phyloP scores from a whole-genome alignment of 176 grass and related monocot genomes.

The Aegilops longissima region DNA sequence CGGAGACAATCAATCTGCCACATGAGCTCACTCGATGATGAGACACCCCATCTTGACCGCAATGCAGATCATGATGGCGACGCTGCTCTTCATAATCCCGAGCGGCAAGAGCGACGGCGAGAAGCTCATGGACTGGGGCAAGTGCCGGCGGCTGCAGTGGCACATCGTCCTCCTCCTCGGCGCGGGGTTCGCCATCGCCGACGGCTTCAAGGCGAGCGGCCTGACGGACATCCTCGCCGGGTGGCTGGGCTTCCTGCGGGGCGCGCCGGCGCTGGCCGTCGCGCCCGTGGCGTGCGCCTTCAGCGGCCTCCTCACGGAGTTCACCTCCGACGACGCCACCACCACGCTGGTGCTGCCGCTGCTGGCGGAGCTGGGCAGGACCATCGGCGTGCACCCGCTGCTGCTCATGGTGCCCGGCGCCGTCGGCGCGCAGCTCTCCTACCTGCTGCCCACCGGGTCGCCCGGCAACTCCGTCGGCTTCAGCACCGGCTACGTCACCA shows the following conservation, averaged over 20 bases:
- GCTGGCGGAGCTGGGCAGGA: constrained; percentile 57
- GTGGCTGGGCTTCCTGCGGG: constrained; percentile 47
- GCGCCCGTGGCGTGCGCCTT: constrained; percentile 55
- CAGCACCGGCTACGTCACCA: constrained; percentile 56
- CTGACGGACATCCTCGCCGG: constrained; percentile 54
- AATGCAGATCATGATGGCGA: constrained; percentile 79
- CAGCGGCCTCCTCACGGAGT: constrained; percentile 61
- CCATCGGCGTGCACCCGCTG: constrained; percentile 56
- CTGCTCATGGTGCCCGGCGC: constrained; percentile 79
- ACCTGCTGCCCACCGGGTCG: constrained; percentile 68
- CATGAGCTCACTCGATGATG: neutral
- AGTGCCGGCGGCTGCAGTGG: constrained; percentile 87
- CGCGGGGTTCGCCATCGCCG: constrained; percentile 83
- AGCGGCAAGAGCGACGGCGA: constrained; percentile 69
- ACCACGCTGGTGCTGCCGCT: constrained; percentile 75
- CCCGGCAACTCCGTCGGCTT: constrained; percentile 72
- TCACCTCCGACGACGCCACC: constrained; percentile 76
- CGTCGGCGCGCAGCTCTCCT: constrained; percentile 72
- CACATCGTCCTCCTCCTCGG: constrained; percentile 86
- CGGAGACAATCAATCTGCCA: neutral
- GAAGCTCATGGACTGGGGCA: constrained; percentile 94
- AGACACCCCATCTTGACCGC: neutral
- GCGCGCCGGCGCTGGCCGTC: constrained; percentile 49
- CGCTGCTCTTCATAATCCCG: constrained; percentile 85
- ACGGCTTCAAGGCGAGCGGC: constrained; percentile 66